phyloP scores from a whole-genome alignment of 2,329 filamentous ascomycete species.

The Pseudogymnoascus sp. region DNA sequence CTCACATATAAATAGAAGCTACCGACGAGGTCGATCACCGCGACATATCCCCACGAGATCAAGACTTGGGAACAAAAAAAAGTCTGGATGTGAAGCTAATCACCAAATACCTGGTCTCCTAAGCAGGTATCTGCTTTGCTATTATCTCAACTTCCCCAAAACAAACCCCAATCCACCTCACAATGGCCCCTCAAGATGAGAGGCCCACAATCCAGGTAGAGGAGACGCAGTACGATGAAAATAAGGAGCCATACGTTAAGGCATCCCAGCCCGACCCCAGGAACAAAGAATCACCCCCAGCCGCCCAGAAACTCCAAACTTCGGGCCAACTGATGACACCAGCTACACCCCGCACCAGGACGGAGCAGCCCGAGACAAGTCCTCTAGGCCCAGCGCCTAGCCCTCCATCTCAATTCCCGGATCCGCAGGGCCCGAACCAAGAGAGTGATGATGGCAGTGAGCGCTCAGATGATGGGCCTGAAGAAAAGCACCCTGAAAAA shows the following conservation, averaged over 20 bases:
- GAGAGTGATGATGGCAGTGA: constrained; percentile 5
- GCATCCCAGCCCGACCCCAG: neutral
- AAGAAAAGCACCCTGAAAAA: neutral
- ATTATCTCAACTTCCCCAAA: neutral
- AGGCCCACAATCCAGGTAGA: neutral
- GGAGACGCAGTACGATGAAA: neutral
- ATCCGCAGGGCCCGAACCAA: neutral
- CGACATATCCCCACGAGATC: neutral
- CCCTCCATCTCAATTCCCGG: neutral
- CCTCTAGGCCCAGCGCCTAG: neutral
- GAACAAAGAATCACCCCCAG: neutral
- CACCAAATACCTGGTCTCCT: neutral
- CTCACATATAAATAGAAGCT: constrained; percentile 4
- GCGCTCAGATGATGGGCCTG: neutral
- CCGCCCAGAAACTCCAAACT: neutral
- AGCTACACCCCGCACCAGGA: neutral
- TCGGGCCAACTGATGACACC: neutral
- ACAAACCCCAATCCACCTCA: neutral
- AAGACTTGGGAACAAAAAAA: neutral
- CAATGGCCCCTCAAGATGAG: neutral
- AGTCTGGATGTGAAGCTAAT: neutral
- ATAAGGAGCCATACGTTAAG: neutral
- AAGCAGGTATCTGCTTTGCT: neutral
- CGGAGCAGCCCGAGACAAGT: neutral
- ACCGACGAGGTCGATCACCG: neutral